A percentile compares a stretch with the other conserved stretches of the same genome.
These are phyloP conservation scores for Protomyces arabidopsidicola DNA, from an alignment of 1,139 yeast species.

Conservation along the genomic window DNA sequence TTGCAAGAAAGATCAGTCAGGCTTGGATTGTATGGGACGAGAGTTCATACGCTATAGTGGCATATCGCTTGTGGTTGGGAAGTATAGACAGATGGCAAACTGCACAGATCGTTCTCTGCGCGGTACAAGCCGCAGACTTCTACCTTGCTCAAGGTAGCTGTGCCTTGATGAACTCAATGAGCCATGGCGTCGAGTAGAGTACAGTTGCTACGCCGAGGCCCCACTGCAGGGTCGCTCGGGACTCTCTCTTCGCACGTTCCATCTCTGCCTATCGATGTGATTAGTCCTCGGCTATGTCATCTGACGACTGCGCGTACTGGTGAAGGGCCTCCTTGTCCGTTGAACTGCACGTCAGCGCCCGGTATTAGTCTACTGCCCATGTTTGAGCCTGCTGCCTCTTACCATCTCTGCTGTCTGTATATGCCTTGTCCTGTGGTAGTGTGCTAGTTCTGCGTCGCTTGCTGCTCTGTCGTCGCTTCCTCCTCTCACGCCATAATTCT, in stretches of 20 bases:
- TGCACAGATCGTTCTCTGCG: too few species aligned
- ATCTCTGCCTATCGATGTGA: constrained; percentile 11
- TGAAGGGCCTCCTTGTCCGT: constrained; percentile 26
- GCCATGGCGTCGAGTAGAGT: constrained; percentile 21
- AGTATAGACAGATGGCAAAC: too few species aligned
- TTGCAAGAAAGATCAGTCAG: neutral
- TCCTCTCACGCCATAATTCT: neutral
- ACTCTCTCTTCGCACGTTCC: constrained; percentile 19
- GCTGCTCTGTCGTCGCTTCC: neutral
- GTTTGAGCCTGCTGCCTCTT: too few species aligned
- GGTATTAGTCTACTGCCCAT: neutral
- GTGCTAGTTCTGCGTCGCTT: too few species aligned
- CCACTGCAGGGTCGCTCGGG: constrained; percentile 19
- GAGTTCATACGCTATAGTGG: too few species aligned
- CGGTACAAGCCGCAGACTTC: too few species aligned
- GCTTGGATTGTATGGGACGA: too few species aligned
- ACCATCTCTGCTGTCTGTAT: too few species aligned
- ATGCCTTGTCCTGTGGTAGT: neutral
- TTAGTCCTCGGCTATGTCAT: neutral
- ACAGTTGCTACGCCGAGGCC: constrained; percentile 11
- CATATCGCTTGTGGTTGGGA: too few species aligned
- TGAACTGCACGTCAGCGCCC: neutral
- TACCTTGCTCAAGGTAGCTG: constrained; percentile 10
- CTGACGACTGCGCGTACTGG: neutral
- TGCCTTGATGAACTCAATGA: constrained; percentile 15